phyloP scores from a whole-genome alignment of 495 filamentous ascomycete genomes.

The Trypethelium eluteriae region DNA sequence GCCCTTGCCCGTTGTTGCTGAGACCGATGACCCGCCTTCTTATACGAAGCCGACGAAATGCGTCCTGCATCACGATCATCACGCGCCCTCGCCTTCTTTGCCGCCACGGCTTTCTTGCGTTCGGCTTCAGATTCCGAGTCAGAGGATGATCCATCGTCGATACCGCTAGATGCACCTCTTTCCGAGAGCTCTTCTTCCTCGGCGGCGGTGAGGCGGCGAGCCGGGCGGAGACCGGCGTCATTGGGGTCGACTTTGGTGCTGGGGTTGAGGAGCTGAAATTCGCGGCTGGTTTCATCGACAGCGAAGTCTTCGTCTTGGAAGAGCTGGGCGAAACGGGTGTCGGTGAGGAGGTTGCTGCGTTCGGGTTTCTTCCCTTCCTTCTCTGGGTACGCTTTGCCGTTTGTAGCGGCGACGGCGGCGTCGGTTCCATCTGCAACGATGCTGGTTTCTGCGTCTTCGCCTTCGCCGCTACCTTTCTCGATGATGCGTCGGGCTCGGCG shows the following conservation, averaged over 20 bases:
- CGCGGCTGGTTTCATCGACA: slow-evolving; percentile 79
- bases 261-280: slow-evolving; percentile 82
- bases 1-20: not conserved
- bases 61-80: slow-evolving; percentile 38
- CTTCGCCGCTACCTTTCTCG: slow-evolving; percentile 48
- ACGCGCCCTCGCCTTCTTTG: slow-evolving; percentile 27
- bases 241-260: slow-evolving; percentile 46
- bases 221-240: slow-evolving; percentile 33
- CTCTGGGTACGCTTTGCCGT: slow-evolving; percentile 20
- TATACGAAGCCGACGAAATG: slow-evolving; percentile 59
- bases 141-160: slow-evolving; percentile 15
- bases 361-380: slow-evolving; percentile 10
- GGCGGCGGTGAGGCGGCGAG: slow-evolving; percentile 57
- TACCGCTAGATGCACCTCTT: slow-evolving; percentile 23
- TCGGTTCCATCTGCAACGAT: slow-evolving; percentile 29
- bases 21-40: slow-evolving; percentile 45
- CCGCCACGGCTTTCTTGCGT: slow-evolving; percentile 35
- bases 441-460: slow-evolving; percentile 40
- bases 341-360: slow-evolving; percentile 50
- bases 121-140: slow-evolving; percentile 38
- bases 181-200: slow-evolving; percentile 54
- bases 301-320: slow-evolving; percentile 92
- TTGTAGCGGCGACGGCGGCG: slow-evolving; percentile 21
- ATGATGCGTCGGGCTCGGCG: slow-evolving; percentile 53
- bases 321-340: slow-evolving; percentile 75